Percentiles rank a stretch among this genome's conserved stretches.
Evolutionary conservation across 1,284 basidiomycete species (phyloP).

Genomic region (Hymenochaete sp.): DNA sequence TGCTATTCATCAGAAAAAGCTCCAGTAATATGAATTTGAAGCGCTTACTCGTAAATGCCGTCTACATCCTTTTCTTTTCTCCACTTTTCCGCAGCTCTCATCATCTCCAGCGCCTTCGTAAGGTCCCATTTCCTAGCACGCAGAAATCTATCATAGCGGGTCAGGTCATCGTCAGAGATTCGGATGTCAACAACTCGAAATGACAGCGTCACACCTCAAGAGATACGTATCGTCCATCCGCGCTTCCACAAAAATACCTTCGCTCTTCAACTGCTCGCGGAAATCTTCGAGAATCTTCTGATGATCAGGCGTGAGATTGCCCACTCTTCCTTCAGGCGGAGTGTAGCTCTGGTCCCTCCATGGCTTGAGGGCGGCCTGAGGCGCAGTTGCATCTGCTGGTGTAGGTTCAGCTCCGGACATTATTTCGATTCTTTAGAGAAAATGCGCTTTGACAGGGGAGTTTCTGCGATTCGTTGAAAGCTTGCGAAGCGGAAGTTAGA

Average conservation of each 20-base stretch:
- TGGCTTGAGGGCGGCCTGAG: too few relatives aligned
- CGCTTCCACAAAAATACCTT: slow-evolving; percentile 54
- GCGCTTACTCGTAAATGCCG: slow-evolving; percentile 69
- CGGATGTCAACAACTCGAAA: background rate
- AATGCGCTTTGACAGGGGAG: too few relatives aligned
- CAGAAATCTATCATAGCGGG: slow-evolving; percentile 80
- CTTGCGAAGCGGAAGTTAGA: too few relatives aligned
- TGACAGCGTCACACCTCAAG: slow-evolving; percentile 43
- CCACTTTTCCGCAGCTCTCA: slow-evolving; percentile 82
- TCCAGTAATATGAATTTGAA: background rate
- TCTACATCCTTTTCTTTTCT: slow-evolving; percentile 85
- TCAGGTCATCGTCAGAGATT: too few relatives aligned
- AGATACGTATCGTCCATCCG: slow-evolving; percentile 77
- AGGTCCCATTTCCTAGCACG: slow-evolving; percentile 92
- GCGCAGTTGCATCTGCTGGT: too few relatives aligned
- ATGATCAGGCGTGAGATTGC: slow-evolving; percentile 73
- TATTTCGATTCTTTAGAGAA: too few relatives aligned
- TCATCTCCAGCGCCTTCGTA: slow-evolving; percentile 76
- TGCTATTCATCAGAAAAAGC: slow-evolving; percentile 24
- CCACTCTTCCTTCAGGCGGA: slow-evolving; percentile 70
- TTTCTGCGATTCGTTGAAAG: too few relatives aligned
- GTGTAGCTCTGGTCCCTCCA: slow-evolving; percentile 64
- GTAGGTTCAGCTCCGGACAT: too few relatives aligned
- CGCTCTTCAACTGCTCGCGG: slow-evolving; percentile 56
- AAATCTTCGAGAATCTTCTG: slow-evolving; percentile 67